phyloP scores from a whole-genome alignment of 306 rosid species.

The Begonia fuchsioides region DNA sequence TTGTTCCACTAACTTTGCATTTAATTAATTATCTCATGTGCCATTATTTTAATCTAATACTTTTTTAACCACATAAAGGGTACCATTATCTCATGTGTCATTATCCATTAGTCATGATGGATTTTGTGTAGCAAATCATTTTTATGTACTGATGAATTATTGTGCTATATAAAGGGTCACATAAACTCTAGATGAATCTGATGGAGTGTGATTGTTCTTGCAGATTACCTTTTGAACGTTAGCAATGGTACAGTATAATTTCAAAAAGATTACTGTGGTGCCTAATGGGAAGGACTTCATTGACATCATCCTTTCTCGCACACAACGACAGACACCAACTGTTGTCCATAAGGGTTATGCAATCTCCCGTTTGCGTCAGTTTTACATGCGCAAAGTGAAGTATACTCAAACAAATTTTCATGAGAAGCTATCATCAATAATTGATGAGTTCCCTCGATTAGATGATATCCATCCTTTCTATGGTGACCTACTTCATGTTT shows the following conservation, averaged over 20 bases:
- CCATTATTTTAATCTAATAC: too few relatives aligned
- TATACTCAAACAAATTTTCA: conserved; percentile 59
- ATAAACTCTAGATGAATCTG: too few relatives aligned
- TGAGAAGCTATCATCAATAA: conserved; percentile 64
- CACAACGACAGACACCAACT: conserved; percentile 76
- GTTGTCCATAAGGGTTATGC: conserved; percentile 88
- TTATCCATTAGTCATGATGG: too few relatives aligned
- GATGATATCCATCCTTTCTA: conserved; percentile 74
- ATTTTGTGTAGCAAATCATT: too few relatives aligned
- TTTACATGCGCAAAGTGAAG: conserved; percentile 86
- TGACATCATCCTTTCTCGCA: conserved; percentile 75
- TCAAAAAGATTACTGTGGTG: conserved; percentile 78
- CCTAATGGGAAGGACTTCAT: conserved; percentile 75
- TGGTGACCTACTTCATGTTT: conserved; percentile 74
- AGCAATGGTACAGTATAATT: conserved; percentile 74
- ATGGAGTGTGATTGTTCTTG: too few relatives aligned
- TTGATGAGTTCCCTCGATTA: conserved; percentile 74
- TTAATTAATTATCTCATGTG: too few relatives aligned
- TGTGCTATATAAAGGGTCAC: too few relatives aligned
- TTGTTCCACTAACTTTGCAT: too few relatives aligned
- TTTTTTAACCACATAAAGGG: too few relatives aligned
- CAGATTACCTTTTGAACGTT: not conserved
- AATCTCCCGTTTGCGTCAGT: conserved; percentile 60
- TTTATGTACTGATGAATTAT: too few relatives aligned
- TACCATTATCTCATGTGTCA: too few relatives aligned